Evolutionary conservation across 495 filamentous ascomycete species (phyloP).

Genomic region (Hypoxylon subgilvum): DNA sequence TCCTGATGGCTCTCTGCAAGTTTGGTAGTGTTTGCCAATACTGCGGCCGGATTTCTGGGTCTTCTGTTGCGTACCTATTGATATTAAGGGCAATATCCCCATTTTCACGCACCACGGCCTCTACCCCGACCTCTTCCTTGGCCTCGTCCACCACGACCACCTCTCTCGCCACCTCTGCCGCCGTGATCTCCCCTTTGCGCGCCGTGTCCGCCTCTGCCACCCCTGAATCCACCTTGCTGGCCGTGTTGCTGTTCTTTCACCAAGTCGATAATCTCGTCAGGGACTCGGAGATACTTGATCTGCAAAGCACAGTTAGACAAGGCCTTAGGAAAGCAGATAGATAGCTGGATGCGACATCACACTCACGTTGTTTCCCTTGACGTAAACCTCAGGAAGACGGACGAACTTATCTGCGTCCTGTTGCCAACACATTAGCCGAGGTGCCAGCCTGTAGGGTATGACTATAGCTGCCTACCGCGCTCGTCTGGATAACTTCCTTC

Average conservation of each 20-base stretch:
- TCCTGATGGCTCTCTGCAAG: conserved; percentile 1
- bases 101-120: conserved; percentile 47
- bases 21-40: not conserved
- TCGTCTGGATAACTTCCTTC: conserved; percentile 97
- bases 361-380: conserved; percentile 92
- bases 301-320: conserved; percentile 43
- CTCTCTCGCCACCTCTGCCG: conserved; percentile 59
- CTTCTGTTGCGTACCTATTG: not conserved
- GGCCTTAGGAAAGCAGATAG: not conserved
- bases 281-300: conserved; percentile 98
- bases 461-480: conserved; percentile 58
- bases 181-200: conserved; percentile 68
- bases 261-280: conserved; percentile 91
- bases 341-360: not conserved
- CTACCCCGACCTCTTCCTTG: conserved; percentile 62
- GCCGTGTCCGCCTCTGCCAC: conserved; percentile 69
- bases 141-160: conserved; percentile 58
- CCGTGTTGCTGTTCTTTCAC: conserved; percentile 88
- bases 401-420: conserved; percentile 92
- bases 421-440: conserved; percentile 15
- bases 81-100: not conserved
- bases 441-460: not conserved
- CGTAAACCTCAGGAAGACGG: conserved; percentile 88
- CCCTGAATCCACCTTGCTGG: conserved; percentile 63
- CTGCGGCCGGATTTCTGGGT: not conserved